Percentiles rank a stretch among this genome's conserved stretches.
Evolutionary conservation across 2,329 filamentous ascomycete genomes (phyloP).

Genomic region (Penicillium thymicola): DNA sequence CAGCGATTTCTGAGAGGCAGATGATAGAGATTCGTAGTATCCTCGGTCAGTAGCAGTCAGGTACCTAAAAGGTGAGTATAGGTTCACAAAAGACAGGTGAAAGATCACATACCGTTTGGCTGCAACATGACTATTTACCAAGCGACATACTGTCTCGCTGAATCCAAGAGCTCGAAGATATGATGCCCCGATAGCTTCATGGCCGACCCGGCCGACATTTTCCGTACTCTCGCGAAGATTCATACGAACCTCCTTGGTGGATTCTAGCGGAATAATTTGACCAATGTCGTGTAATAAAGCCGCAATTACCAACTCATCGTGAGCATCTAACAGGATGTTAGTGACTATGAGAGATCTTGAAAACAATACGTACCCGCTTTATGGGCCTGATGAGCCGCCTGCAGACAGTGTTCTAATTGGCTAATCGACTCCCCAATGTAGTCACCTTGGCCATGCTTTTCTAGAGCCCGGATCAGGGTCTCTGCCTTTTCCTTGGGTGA

Average conservation of each 20-base stretch:
- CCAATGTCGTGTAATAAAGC: constrained; percentile 45
- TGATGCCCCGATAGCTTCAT: constrained; percentile 39
- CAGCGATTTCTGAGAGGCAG: constrained; percentile 38
- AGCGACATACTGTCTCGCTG: constrained; percentile 33
- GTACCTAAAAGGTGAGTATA: constrained; percentile 24
- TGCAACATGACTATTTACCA: constrained; percentile 41
- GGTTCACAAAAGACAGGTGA: background rate
- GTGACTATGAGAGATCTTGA: background rate
- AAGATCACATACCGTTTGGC: constrained; percentile 30
- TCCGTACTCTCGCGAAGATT: constrained; percentile 24
- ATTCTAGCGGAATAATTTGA: constrained; percentile 39
- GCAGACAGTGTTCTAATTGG: constrained; percentile 35
- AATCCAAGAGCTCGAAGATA: constrained; percentile 37
- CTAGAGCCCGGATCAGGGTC: constrained; percentile 23
- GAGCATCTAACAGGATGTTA: constrained; percentile 14
- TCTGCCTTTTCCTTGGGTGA: constrained; percentile 17
- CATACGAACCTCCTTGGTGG: constrained; percentile 29
- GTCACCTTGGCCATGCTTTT: constrained; percentile 33
- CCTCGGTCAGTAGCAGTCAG: constrained; percentile 33
- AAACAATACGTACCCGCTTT: constrained; percentile 18
- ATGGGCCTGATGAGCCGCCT: constrained; percentile 32
- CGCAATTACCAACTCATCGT: constrained; percentile 32
- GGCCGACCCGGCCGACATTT: constrained; percentile 38
- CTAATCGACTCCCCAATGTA: constrained; percentile 37
- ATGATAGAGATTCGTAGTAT: constrained; percentile 37